Percentiles rank a stretch among this genome's conserved stretches.
Conservation (phyloP, 2,329 filamentous ascomycete species). For the Fusarium burgessii region DNA sequence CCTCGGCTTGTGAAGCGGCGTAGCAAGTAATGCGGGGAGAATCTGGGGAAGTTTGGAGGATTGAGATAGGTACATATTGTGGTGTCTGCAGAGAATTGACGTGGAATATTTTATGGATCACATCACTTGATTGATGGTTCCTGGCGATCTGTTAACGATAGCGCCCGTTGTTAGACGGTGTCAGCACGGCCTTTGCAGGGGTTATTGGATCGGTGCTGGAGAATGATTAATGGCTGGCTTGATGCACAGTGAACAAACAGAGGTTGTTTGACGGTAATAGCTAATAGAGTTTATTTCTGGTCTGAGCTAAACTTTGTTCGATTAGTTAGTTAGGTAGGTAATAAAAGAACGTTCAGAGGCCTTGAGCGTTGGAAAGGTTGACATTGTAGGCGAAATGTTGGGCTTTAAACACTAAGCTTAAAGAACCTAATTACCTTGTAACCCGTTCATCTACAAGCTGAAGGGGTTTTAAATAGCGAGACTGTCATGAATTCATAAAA, state of each 20-base stretch:
- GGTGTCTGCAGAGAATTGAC: not conserved
- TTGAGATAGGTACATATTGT: not conserved
- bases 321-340: not conserved
- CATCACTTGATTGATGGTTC: not conserved
- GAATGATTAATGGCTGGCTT: not conserved
- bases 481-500: too few relatives aligned
- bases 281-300: not conserved
- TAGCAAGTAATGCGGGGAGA: not conserved
- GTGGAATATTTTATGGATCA: not conserved
- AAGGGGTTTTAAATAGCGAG: not conserved
- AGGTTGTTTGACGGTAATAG: not conserved
- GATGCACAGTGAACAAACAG: not conserved
- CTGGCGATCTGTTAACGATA: slow-evolving; percentile 14
- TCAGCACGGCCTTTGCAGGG: slow-evolving; percentile 21
- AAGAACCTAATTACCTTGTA: not conserved
- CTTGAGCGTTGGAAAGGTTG: not conserved
- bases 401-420: not conserved
- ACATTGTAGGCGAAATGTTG: not conserved
- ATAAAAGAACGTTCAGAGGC: not conserved
- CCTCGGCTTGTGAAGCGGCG: slow-evolving; percentile 13
- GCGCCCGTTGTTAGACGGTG: not conserved
- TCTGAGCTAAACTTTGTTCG: not conserved
- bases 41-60: slow-evolving; percentile 20
- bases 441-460: not conserved
- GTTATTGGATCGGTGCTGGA: not conserved